A percentile compares a stretch with the other conserved stretches of the same genome.
phyloP scores from a whole-genome alignment of 169 alveolate species.

The Plasmodium falciparum region DNA sequence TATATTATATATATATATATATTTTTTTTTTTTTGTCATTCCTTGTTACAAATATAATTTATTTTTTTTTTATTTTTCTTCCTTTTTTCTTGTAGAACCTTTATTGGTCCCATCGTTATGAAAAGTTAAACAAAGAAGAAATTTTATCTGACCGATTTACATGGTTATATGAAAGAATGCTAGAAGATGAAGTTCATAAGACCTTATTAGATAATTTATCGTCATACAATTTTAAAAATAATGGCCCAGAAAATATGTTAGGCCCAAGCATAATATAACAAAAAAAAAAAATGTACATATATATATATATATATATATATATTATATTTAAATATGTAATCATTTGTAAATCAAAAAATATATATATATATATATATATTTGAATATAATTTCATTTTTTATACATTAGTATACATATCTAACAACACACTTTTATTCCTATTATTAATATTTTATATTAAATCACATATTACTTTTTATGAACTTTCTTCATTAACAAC shows the following conservation, averaged over 20 bases:
- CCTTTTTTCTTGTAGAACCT: constrained; percentile 77
- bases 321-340: no score
- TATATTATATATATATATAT: neutral
- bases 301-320: neutral
- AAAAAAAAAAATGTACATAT: neutral
- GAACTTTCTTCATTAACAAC: neutral
- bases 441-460: no score
- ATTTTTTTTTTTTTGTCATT: no score
- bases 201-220: constrained; percentile 64
- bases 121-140: constrained; percentile 84
- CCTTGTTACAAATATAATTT: neutral
- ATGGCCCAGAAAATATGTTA: constrained; percentile 76
- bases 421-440: no score
- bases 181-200: constrained; percentile 80
- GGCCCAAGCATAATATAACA: constrained; percentile 64
- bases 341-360: no score
- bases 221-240: constrained; percentile 65
- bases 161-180: constrained; percentile 87
- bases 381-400: neutral
- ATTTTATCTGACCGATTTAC: constrained; percentile 86
- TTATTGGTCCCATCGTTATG: constrained; percentile 84
- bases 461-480: no score
- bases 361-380: neutral
- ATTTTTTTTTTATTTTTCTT: constrained; percentile 1
- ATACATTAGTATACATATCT: neutral